phyloP scores from a whole-genome alignment of 768 basidiomycete species.

The Auriscalpium vulgare region DNA sequence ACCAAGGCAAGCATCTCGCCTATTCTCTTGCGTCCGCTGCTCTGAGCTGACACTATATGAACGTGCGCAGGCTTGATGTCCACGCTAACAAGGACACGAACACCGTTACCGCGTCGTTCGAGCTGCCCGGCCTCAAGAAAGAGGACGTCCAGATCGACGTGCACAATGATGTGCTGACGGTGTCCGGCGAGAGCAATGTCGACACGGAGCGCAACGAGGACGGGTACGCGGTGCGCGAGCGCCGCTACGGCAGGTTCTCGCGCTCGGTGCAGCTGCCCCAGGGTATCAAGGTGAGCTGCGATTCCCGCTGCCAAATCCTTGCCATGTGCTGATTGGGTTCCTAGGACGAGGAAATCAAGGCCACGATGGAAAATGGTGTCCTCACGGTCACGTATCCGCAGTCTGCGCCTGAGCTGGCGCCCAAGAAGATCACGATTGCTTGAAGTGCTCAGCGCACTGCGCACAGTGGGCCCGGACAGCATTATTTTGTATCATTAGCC shows the following conservation, averaged over 20 bases:
- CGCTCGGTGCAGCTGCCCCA: constrained; percentile 17
- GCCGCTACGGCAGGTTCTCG: constrained; percentile 22
- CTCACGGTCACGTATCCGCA: constrained; percentile 23
- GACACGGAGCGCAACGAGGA: constrained; percentile 26
- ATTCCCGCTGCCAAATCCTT: not conserved
- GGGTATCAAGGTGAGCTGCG: constrained; percentile 14
- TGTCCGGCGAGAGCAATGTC: constrained; percentile 40
- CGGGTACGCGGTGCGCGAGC: constrained; percentile 28
- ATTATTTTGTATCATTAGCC: too few relatives aligned
- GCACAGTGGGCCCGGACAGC: too few relatives aligned
- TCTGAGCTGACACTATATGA: not conserved
- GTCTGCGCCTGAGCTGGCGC: constrained; percentile 5
- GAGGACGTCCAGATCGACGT: constrained; percentile 46
- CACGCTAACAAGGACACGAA: constrained; percentile 41
- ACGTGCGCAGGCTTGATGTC: constrained; percentile 40
- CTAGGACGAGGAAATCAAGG: constrained; percentile 22
- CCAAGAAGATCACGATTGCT: constrained; percentile 3
- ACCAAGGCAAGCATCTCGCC: constrained; percentile 3
- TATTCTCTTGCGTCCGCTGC: not conserved
- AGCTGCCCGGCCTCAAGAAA: constrained; percentile 47
- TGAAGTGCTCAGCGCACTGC: not conserved
- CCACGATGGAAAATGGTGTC: constrained; percentile 23
- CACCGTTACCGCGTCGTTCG: constrained; percentile 46
- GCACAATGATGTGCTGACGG: constrained; percentile 38
- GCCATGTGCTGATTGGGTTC: too few relatives aligned